These are phyloP conservation scores for Rhizopogon vinicolor DNA, from an alignment of 768 basidiomycete species.

Conservation along the genomic window DNA sequence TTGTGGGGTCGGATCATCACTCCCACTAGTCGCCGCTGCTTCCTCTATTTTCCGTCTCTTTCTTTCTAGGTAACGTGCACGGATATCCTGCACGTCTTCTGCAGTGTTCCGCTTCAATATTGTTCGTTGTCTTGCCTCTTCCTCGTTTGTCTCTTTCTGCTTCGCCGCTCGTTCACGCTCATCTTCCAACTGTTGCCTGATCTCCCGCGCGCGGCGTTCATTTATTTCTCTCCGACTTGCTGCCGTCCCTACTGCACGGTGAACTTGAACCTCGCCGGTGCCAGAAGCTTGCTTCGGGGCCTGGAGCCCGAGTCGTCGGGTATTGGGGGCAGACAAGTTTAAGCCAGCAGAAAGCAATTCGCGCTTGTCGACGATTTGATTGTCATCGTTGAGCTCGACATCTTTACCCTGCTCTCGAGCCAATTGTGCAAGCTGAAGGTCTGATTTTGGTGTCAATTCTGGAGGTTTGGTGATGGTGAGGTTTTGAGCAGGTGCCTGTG, in stretches of 20 bases:
- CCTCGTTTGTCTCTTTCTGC: slow-evolving; percentile 55
- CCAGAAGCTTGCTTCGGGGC: slow-evolving; percentile 14
- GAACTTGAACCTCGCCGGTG: slow-evolving; percentile 36
- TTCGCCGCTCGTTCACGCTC: slow-evolving; percentile 57
- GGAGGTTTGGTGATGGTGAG: slow-evolving; percentile 74
- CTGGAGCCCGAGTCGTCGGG: slow-evolving; percentile 58
- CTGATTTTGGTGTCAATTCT: slow-evolving; percentile 58
- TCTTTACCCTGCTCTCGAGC: slow-evolving; percentile 75
- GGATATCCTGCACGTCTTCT: slow-evolving; percentile 66
- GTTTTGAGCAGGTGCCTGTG: slow-evolving; percentile 58
- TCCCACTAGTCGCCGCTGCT: not conserved
- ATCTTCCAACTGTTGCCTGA: slow-evolving; percentile 73
- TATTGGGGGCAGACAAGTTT: slow-evolving; percentile 83
- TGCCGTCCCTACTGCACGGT: slow-evolving; percentile 82
- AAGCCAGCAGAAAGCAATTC: slow-evolving; percentile 88
- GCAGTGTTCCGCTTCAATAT: slow-evolving; percentile 76
- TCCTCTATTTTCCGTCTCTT: slow-evolving; percentile 75
- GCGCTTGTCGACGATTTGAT: slow-evolving; percentile 94
- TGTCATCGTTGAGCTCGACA: slow-evolving; percentile 95
- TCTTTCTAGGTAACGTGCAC: slow-evolving; percentile 69
- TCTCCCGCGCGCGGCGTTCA: slow-evolving; percentile 74
- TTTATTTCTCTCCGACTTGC: slow-evolving; percentile 80
- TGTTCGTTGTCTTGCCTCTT: slow-evolving; percentile 60
- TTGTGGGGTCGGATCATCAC: slow-evolving; percentile 10
- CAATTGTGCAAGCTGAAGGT: slow-evolving; percentile 65